Conservation (phyloP, 2,329 filamentous ascomycete genomes). For the Ambrosiella cleistominuta region DNA sequence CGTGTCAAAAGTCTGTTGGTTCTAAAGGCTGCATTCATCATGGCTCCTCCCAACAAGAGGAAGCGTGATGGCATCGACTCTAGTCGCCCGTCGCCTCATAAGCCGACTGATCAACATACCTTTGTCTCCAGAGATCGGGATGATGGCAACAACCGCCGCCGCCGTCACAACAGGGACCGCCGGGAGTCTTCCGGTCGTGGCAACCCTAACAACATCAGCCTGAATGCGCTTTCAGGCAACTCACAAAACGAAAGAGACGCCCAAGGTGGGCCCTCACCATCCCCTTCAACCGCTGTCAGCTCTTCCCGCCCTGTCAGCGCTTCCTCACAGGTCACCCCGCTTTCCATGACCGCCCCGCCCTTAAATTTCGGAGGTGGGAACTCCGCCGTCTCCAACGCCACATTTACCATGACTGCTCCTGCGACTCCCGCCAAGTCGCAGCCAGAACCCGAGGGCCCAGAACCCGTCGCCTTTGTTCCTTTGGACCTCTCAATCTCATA, state of each 20-base stretch:
- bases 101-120: slow-evolving; percentile 36
- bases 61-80: slow-evolving; percentile 29
- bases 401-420: slow-evolving; percentile 2
- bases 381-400: slow-evolving; percentile 13
- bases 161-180: slow-evolving; percentile 30
- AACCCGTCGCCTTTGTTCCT: slow-evolving; percentile 1
- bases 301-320: slow-evolving; percentile 11
- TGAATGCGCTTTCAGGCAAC: not conserved
- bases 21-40: slow-evolving; percentile 18
- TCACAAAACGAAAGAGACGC: slow-evolving; percentile 4
- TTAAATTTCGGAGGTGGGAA: slow-evolving; percentile 5
- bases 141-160: slow-evolving; percentile 24
- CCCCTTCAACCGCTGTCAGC: slow-evolving; percentile 5
- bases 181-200: slow-evolving; percentile 32
- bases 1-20: slow-evolving; percentile 5
- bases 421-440: not conserved
- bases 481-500: slow-evolving; percentile 5
- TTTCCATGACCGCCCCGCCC: not conserved
- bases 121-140: slow-evolving; percentile 39
- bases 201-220: not conserved
- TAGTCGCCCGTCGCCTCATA: slow-evolving; percentile 41
- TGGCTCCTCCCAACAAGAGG: slow-evolving; percentile 44
- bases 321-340: slow-evolving; percentile 8
- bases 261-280: slow-evolving; percentile 5
- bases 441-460: not conserved